Base-by-base conservation (phyloP, 1,284 basidiomycete species). In the Ustilago nuda region DNA sequence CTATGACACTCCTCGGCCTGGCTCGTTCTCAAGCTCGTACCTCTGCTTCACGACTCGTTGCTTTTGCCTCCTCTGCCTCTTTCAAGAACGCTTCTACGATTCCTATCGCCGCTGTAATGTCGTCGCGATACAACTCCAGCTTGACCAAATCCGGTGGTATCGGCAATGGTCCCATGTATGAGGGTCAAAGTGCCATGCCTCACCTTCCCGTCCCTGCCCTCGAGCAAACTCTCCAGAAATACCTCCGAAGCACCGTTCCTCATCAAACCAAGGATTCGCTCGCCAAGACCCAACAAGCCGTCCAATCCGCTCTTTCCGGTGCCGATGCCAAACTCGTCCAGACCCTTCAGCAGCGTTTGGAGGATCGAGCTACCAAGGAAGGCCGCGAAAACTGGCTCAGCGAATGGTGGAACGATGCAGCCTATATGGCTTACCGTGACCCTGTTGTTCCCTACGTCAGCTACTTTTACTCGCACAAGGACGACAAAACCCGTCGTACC, bases 371-470 rank as follows among this genome's bases (percentile, higher is more conserved):
- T 0, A 72, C 52, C 43, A 77, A 79, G 60, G 82, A 86, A 45
- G 86, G 86, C 27, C 87, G 86, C 67, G 90, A 90, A 78, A 95
- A 89, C 88, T 99, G 96, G 96, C 89, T 99, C 37, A 89, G 90
- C 61, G 94, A 97, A 66, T 99, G 96, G 96, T 99, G 96, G 96
- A 97, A 98, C 87, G 94, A 98, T 48, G 90, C 87, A 9, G 95
- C 95, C 30, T 89, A 89, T 84, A 85, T 85, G 78, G 68, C 69
- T 43, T 83, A 84, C 72, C 89, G 93, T 54, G 94, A 97, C 79
- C 92, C 95, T 6, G 93, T 98, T 41, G 92, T 98, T 32, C 94
- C 96, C 27, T 94, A 92, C 82, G 94, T 97, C 82, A 94, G 92
- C 89, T 99, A 99, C 88, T 99, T 93, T 87, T 98, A 95, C 87